A percentile compares a stretch with the other conserved stretches of the same genome.
These are phyloP conservation scores for Pseudonitzschia pungens DNA, from an alignment of 108 stramenopile species.

Conservation along the genomic window DNA sequence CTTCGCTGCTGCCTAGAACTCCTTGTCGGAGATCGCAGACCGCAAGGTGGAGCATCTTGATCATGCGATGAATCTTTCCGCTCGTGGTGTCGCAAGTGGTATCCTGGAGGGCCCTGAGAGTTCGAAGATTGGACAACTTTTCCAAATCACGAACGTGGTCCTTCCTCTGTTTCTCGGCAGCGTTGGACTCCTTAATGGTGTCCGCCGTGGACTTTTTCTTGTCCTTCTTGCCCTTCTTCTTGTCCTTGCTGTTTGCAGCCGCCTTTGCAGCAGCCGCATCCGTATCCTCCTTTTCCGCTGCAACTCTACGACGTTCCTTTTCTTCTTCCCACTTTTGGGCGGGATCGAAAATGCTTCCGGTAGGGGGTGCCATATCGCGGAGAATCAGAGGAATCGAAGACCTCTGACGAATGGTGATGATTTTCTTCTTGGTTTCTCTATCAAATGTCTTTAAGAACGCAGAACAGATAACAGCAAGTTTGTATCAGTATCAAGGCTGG, in stretches of 20 bases:
- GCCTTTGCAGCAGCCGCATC: constrained; percentile 39
- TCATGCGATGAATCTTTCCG: constrained; percentile 94
- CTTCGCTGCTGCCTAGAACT: constrained; percentile 70
- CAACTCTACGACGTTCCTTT: constrained; percentile 64
- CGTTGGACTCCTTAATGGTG: constrained; percentile 90
- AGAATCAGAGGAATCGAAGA: constrained; percentile 91
- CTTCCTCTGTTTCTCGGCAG: constrained; percentile 80
- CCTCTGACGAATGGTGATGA: constrained; percentile 64
- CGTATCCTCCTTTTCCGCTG: constrained; percentile 24
- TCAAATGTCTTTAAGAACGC: constrained; percentile 64
- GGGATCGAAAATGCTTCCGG: constrained; percentile 86
- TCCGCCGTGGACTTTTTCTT: constrained; percentile 84
- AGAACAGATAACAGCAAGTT: background rate
- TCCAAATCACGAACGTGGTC: constrained; percentile 84
- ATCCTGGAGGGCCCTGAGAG: constrained; percentile 84
- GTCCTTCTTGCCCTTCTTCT: constrained; percentile 56
- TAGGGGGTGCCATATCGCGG: constrained; percentile 91
- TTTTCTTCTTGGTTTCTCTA: constrained; percentile 63
- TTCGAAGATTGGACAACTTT: constrained; percentile 89
- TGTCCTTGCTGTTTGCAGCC: constrained; percentile 44
- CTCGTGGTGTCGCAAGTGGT: constrained; percentile 85
- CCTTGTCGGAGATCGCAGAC: constrained; percentile 76
- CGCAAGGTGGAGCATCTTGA: constrained; percentile 92
- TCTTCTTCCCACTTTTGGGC: constrained; percentile 86
- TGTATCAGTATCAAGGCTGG: background rate